A percentile compares a stretch with the other conserved stretches of the same genome.
phyloP scores from a whole-genome alignment of 192 early-diverging fungal genomes.

The Backusella parvicylindrica region DNA sequence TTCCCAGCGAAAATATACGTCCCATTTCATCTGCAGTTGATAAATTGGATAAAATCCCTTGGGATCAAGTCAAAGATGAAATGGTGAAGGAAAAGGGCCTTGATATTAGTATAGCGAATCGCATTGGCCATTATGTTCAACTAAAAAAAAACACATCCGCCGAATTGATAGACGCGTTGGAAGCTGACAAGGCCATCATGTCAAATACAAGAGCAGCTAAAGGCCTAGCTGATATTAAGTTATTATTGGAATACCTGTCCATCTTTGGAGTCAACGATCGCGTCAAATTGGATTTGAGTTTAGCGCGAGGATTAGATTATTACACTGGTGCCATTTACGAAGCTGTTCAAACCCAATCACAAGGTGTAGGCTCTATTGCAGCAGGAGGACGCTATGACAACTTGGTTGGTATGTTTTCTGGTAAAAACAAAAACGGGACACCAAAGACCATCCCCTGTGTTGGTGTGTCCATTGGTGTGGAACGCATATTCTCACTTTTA shows the following conservation, averaged over 20 bases:
- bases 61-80: conserved; percentile 90
- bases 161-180: conserved; percentile 72
- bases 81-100: conserved; percentile 95
- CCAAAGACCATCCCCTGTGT: conserved; percentile 87
- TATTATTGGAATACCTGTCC: conserved; percentile 80
- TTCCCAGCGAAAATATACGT: conserved; percentile 83
- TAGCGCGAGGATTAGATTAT: conserved; percentile 96
- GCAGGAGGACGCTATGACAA: conserved; percentile 96
- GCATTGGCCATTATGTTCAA: conserved; percentile 85
- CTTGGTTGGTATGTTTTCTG: conserved; percentile 93
- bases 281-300: conserved; percentile 78
- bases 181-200: conserved; percentile 57
- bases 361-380: conserved; percentile 92
- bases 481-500: conserved; percentile 89
- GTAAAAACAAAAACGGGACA: conserved; percentile 54
- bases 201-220: conserved; percentile 64
- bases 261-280: conserved; percentile 66
- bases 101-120: conserved; percentile 69
- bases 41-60: conserved; percentile 96
- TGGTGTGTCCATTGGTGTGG: conserved; percentile 91
- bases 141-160: conserved; percentile 60
- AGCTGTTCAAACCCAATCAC: conserved; percentile 64
- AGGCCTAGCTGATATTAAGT: conserved; percentile 82
- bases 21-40: conserved; percentile 96
- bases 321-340: conserved; percentile 99